A percentile compares a stretch with the other conserved stretches of the same genome.
Evolutionary conservation across 1,284 basidiomycete genomes (phyloP).

Genomic region (Schizophyllum amplum): DNA sequence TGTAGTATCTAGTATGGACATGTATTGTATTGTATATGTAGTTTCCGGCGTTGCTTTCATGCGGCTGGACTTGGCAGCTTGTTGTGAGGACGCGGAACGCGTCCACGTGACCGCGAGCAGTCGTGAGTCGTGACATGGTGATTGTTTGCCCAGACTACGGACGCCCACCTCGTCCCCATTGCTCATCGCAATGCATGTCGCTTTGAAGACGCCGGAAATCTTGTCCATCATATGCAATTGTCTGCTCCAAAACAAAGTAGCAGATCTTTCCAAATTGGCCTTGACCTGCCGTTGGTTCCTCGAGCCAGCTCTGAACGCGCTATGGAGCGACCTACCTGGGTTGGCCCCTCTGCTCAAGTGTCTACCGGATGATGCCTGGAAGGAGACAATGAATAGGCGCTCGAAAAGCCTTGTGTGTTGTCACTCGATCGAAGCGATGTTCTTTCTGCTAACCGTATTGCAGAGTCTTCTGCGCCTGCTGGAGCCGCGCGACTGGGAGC

Average conservation of each 20-base stretch:
- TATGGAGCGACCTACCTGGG: not conserved
- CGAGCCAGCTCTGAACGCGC: not conserved
- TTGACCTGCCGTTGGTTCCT: not conserved
- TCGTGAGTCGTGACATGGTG: no score
- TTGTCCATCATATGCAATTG: not conserved
- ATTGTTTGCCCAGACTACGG: no score
- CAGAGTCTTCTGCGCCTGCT: no score
- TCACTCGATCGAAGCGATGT: not conserved
- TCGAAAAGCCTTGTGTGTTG: not conserved
- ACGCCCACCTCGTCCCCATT: no score
- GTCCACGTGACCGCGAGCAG: no score
- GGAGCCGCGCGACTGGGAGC: no score
- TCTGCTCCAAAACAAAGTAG: not conserved
- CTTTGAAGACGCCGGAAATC: not conserved
- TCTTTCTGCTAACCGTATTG: no score
- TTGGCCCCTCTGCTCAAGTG: not conserved
- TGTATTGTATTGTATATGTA: no score
- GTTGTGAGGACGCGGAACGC: no score
- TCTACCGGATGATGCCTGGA: not conserved
- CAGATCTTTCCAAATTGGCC: not conserved
- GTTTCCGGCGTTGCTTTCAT: no score
- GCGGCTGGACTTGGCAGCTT: no score
- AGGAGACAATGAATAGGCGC: not conserved
- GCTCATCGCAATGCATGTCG: not conserved
- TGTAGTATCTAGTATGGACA: no score